Percentiles rank a stretch among this genome's conserved stretches.
These are phyloP conservation scores for Lodderomyces oxycetoniae DNA, from an alignment of 1,139 yeast genomes.

Conservation along the genomic window DNA sequence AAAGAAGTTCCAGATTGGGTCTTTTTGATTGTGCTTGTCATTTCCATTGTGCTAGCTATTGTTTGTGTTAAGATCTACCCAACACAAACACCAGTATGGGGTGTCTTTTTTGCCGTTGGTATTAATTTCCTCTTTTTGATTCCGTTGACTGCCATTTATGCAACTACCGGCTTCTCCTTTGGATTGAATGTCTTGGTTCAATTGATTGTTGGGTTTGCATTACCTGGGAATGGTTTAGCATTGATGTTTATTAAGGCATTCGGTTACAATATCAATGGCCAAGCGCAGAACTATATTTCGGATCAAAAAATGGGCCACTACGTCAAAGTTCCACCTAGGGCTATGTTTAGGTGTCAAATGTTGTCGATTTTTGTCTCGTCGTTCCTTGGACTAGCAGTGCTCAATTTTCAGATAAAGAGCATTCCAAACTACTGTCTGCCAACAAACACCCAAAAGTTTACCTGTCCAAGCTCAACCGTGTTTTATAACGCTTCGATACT, in stretches of 20 bases:
- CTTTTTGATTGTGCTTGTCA: constrained; percentile 41
- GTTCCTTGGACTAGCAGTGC: constrained; percentile 47
- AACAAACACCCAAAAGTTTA: constrained; percentile 36
- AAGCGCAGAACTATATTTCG: constrained; percentile 53
- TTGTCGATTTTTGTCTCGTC: constrained; percentile 36
- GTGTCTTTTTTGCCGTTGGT: constrained; percentile 50
- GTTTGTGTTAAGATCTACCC: constrained; percentile 41
- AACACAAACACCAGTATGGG: constrained; percentile 50
- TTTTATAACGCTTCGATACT: constrained; percentile 53
- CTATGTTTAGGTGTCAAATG: constrained; percentile 54
- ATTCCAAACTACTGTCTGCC: constrained; percentile 29
- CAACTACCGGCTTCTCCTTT: constrained; percentile 49
- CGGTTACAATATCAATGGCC: constrained; percentile 57
- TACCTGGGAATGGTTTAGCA: constrained; percentile 62
- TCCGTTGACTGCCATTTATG: constrained; percentile 45
- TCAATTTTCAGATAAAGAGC: constrained; percentile 43
- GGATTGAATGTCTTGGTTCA: constrained; percentile 59
- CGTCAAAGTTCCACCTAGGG: constrained; percentile 52
- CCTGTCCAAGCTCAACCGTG: constrained; percentile 45
- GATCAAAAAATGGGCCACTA: constrained; percentile 62
- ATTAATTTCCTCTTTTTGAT: constrained; percentile 50
- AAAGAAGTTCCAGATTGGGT: constrained; percentile 62
- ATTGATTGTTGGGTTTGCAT: constrained; percentile 56
- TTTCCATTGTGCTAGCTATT: constrained; percentile 45
- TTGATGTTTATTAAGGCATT: constrained; percentile 54